These are phyloP conservation scores for Phytophthora quininea DNA, from an alignment of 352 stramenopile species.

Conservation along the genomic window DNA sequence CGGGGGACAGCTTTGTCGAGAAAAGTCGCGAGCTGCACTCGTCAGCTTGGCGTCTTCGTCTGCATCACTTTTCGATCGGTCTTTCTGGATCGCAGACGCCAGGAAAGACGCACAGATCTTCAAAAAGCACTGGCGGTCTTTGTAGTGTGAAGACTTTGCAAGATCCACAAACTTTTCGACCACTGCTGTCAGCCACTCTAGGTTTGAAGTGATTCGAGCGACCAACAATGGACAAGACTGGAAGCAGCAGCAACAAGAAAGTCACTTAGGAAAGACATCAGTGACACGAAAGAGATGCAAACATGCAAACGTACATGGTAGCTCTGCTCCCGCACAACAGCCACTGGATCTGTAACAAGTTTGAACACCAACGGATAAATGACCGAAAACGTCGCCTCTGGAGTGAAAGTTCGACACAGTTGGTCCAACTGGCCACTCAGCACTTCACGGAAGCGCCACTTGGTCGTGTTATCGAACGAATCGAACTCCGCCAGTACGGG, in stretches of 20 bases:
- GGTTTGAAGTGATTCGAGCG: slow-evolving; percentile 45
- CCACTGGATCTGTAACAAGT: slow-evolving; percentile 78
- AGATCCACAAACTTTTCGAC: slow-evolving; percentile 58
- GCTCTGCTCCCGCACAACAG: slow-evolving; percentile 73
- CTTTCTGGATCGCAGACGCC: slow-evolving; percentile 9
- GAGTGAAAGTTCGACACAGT: slow-evolving; percentile 74
- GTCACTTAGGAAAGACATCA: too few relatives aligned
- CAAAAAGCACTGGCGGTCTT: slow-evolving; percentile 75
- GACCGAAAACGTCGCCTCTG: slow-evolving; percentile 73
- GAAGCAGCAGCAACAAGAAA: neutral
- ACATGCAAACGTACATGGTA: slow-evolving; percentile 57
- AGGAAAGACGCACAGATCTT: slow-evolving; percentile 71
- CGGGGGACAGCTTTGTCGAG: slow-evolving; percentile 42
- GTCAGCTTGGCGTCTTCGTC: slow-evolving; percentile 14
- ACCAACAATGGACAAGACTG: slow-evolving; percentile 75
- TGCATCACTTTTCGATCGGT: slow-evolving; percentile 4
- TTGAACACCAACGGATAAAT: slow-evolving; percentile 80
- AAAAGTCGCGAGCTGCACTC: slow-evolving; percentile 48
- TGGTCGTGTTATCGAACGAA: slow-evolving; percentile 71
- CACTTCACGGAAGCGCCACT: slow-evolving; percentile 85
- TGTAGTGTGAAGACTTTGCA: slow-evolving; percentile 60
- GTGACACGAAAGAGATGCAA: slow-evolving; percentile 9
- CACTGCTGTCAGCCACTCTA: slow-evolving; percentile 54
- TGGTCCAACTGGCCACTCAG: slow-evolving; percentile 77
- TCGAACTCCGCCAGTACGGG: slow-evolving; percentile 75